Evolutionary conservation across 2,329 filamentous ascomycete species (phyloP), one percentile per base, ranked within the genome.

Genomic region (Pseudogymnoascus sp.): DNA sequence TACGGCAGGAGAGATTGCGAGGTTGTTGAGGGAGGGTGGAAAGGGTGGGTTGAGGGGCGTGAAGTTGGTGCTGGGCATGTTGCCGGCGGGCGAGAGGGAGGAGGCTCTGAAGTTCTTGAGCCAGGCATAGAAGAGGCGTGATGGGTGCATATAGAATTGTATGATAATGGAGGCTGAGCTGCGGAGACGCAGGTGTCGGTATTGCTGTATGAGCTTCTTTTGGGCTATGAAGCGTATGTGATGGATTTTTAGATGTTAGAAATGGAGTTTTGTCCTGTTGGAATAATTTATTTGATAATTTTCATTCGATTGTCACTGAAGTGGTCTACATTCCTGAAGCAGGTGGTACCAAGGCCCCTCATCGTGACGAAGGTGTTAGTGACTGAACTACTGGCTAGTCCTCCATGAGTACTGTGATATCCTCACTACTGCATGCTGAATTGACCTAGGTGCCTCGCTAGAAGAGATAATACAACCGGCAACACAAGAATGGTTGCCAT

Each of bases 41-140:
- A 84, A 87, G 67, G 86, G 85, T 67, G 87, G 86, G 49, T 84
- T 96, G 74, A 93, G 89, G 82, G 93, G 95, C 71, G 87, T 99
- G 21, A 87, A 91, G 71, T 88, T 93, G 69, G 85, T 96, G 67
- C 78, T 97, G 69, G 87, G 88, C 71, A 92, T 93, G 75, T 85
- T 99, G 79, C 91, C 93, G 16, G 88, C 93, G 60, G 86, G 85
- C 68, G 93, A 99, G 82, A 89, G 91, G 75, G 92, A 97, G 77
- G 72, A 71, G 63, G 73, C 73, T 1, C 63, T 74, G 60, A 73
- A 67, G 46, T 74, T 70, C 62, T 70, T 74, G 68, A 65, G 61
- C 12, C 65, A 62, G 62, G 62, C 62, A 5, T 63, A 42, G 46
- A 60, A 16, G 21, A 34, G 16, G 9, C 11, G 16, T 56, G 49